Evolutionary conservation across 1,284 basidiomycete genomes (phyloP).

Genomic region (Cystobasidium pallidum): DNA sequence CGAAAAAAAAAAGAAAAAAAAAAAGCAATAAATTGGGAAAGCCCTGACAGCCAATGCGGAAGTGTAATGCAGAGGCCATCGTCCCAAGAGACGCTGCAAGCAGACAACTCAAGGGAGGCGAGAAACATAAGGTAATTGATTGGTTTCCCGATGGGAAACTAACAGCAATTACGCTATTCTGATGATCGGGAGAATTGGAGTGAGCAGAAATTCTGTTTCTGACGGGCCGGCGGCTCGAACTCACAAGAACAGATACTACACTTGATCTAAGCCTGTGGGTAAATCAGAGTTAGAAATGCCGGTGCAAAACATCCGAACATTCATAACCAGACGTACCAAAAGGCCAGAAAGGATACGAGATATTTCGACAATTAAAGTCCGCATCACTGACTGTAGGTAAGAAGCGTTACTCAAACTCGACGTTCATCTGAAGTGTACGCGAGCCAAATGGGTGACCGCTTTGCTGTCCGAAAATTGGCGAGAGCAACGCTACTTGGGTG

Average conservation of each 20-base stretch:
- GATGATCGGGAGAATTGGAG: not conserved
- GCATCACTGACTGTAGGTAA: too few species aligned
- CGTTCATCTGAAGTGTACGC: too few species aligned
- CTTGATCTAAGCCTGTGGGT: constrained; percentile 4
- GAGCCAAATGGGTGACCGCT: too few species aligned
- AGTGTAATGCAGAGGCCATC: constrained; percentile 39
- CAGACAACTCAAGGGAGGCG: constrained; percentile 24
- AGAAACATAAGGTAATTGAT: constrained; percentile 40
- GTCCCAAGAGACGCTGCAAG: constrained; percentile 32
- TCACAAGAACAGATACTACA: constrained; percentile 30
- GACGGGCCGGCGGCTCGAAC: not conserved
- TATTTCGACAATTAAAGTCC: not conserved
- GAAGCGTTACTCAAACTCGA: too few species aligned
- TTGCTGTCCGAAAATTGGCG: too few species aligned
- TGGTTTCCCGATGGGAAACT: constrained; percentile 37
- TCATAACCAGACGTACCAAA: not conserved
- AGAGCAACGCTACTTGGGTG: too few species aligned
- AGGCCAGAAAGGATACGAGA: constrained; percentile 1
- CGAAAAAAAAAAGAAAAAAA: constrained; percentile 12
- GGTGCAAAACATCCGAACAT: not conserved
- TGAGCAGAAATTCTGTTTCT: not conserved
- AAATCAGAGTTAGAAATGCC: constrained; percentile 2
- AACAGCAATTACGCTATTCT: constrained; percentile 40
- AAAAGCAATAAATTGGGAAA: constrained; percentile 15
- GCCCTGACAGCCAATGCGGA: constrained; percentile 38